Base-by-base conservation (phyloP, 2,329 filamentous ascomycete genomes). In the Colletotrichum endophyticum region DNA sequence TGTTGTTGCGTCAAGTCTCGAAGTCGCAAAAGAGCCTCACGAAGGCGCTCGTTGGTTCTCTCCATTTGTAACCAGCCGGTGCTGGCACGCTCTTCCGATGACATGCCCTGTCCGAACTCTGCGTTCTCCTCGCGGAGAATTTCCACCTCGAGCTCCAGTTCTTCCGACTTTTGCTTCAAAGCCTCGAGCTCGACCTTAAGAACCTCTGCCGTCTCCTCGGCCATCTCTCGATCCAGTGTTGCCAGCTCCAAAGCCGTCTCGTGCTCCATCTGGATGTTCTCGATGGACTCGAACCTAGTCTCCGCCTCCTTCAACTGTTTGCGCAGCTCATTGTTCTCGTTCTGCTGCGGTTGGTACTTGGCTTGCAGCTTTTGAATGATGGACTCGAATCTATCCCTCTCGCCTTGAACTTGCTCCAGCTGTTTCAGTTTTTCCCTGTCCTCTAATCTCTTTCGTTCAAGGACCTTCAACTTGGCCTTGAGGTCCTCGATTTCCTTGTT, bases 61-160 rank as follows among this genome's bases (percentile, higher is more conserved):
- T 99, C 95, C 91, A 98, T 93, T 81, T 98, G 95, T 77, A 98
- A 86, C 94, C 95, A 99, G 16, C 96, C 95, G 56, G 95, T 92
- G 82, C 94, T 96, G 4, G 95, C 93, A 80, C 94, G 93, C 81
- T 99, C 96, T 83, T 98, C 97, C 0, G 95, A 92, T 15, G 93
- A 94, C 91, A 98, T 98, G 78, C 95, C 95, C 72, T 95, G 92
- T 64, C 92, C 92, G 72, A 96, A 91, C 81, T 98, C 95, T 3
- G 92, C 90, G 79, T 98, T 98, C 83, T 99, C 97, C 80, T 97
- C 95, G 53, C 92, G 91, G 16, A 98, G 85, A 49, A 99, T 93
- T 61, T 99, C 96, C 1, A 96, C 90, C 83, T 99, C 96, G 12
- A 98, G 88, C 80, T 97, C 93, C 9, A 98, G 88, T 84, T 99